Percentiles rank a stretch among this genome's conserved stretches.
Evolutionary conservation across 169 alveolate species (phyloP).

Genomic region (Hepatocystis sp.): DNA sequence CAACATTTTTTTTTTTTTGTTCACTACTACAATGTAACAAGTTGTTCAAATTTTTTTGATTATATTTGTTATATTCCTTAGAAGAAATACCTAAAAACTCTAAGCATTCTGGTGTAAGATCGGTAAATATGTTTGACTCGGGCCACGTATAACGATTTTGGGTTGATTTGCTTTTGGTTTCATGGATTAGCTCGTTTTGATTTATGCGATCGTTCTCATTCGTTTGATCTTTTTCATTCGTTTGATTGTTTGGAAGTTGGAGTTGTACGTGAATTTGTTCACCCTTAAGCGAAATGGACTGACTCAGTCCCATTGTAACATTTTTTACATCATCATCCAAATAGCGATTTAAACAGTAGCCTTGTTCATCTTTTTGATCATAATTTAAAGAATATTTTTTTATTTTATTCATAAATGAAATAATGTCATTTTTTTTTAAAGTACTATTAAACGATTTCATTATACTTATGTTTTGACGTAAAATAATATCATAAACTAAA

Average conservation of each 20-base stretch:
- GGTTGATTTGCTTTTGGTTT: conserved; percentile 49
- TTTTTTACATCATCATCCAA: neutral
- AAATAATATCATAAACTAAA: conserved; percentile 80
- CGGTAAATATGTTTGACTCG: no score
- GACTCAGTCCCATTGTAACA: neutral
- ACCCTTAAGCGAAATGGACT: no score
- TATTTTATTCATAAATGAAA: conserved; percentile 14
- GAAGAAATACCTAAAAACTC: no score
- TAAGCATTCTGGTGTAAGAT: no score
- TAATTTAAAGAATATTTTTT: conserved; percentile 12
- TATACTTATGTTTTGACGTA: conserved; percentile 27
- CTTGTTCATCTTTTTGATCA: neutral
- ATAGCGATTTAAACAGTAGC: conserved; percentile 21
- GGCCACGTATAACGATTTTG: no score
- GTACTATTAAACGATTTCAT: conserved; percentile 42
- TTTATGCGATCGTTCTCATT: neutral
- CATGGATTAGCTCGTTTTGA: neutral
- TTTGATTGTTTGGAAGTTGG: neutral
- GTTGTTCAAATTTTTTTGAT: no score
- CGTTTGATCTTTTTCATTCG: neutral
- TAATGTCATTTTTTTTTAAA: conserved; percentile 2
- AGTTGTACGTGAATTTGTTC: neutral
- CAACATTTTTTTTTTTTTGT: no score
- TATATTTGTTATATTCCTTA: no score
- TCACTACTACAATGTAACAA: no score